Evolutionary conservation across 2,329 filamentous ascomycete genomes (phyloP), one percentile per base, ranked within the genome.

Genomic region (Aspergillus cejpii): DNA sequence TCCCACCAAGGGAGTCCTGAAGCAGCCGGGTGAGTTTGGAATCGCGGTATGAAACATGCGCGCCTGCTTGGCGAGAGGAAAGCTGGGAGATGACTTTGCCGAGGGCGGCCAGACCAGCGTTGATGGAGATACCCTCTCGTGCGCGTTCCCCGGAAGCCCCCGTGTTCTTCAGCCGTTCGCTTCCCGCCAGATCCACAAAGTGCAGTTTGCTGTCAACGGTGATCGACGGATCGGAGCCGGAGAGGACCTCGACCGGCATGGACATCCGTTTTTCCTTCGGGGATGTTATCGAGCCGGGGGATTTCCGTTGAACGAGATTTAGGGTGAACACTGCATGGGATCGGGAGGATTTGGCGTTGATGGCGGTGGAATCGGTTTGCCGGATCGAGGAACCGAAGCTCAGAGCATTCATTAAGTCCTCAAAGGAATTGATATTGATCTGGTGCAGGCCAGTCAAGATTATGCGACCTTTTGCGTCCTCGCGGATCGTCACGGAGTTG

Each of bases 1-100:
- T 97, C 3, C 92, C 92, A 45, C 92, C 92, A 4, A 98, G 76
- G 0, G 92, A 98, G 68, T 98, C 92, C 73, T 98, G 92, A 14
- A 98, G 79, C 19, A 98, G 76, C 48, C 92, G 84, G 8, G 92
- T 98, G 56, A 98, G 81, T 64, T 89, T 90, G n/a, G 92, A 97
- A 70, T 98, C 92, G 52, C 92, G 87, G 65, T 98, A 98, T 1
- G 92, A 98, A 45, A 98, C 90, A 68, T 97, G 89, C 3, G 88
- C 84, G 38, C 88, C 89, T 36, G 85, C 73, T 54, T 89, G 83
- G 48, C 90, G 85, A 14, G 90, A 94, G 1, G 92, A 98, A 33
- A 98, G 77, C 68, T 98, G 92, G 26, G 92, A 95, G 61, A 98
- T 98, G 66, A 98, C 92, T 67, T 98, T 98, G 63, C 92, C 92